A percentile compares a stretch with the other conserved stretches of the same genome.
phyloP scores from a whole-genome alignment of 2,329 filamentous ascomycete genomes.

The Zopfia rhizophila region DNA sequence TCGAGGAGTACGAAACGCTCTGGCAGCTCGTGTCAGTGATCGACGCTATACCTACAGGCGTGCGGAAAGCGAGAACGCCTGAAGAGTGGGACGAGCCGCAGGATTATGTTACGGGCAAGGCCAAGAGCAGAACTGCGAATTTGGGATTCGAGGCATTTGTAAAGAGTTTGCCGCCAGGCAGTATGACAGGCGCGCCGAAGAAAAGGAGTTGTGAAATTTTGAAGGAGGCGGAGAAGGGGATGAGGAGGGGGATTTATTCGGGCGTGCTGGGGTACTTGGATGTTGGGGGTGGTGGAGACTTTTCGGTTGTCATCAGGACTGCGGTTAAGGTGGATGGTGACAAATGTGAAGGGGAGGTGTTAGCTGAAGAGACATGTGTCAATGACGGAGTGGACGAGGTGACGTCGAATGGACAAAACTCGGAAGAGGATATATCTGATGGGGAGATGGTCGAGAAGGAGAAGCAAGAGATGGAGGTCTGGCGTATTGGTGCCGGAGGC shows the following conservation, averaged over 20 bases:
- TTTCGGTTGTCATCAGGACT: conserved; percentile 89
- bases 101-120: conserved; percentile 32
- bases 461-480: conserved; percentile 63
- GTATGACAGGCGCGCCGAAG: conserved; percentile 97
- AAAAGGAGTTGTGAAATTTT: conserved; percentile 90
- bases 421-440: conserved; percentile 27
- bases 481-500: conserved; percentile 89
- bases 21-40: conserved; percentile 93
- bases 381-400: no score
- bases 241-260: conserved; percentile 80
- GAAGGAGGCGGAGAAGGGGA: conserved; percentile 70
- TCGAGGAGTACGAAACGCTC: conserved; percentile 91
- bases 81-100: conserved; percentile 45
- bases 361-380: no score
- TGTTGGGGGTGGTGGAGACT: conserved; percentile 84
- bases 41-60: conserved; percentile 64
- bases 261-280: conserved; percentile 93
- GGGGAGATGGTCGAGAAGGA: neutral
- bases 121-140: conserved; percentile 37
- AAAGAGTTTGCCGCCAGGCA: conserved; percentile 83
- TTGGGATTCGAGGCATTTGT: conserved; percentile 81
- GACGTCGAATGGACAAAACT: no score
- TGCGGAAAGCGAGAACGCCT: conserved; percentile 35
- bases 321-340: conserved; percentile 65
- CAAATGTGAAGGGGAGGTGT: conserved; percentile 28